Base-by-base conservation (phyloP, 805 yeast genomes). In the Soucietia sequanensis region DNA sequence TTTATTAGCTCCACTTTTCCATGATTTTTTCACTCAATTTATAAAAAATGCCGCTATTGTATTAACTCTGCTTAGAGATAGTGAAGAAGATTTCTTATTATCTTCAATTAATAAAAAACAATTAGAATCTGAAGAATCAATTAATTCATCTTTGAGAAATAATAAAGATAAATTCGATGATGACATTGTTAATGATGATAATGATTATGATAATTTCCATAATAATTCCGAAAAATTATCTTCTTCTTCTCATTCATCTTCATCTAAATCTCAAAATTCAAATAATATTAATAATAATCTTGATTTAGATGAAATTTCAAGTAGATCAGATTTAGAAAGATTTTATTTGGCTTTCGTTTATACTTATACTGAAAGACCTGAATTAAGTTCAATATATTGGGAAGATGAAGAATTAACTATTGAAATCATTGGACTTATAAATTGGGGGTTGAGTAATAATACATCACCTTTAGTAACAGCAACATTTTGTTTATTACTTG, bases 401-500 rank as follows among this genome's bases (percentile, higher is more conserved):
- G 40, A 49, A 0, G 49, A 53, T 6, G 67, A 61, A 9, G 56
- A 50, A 14, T 33, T 33, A 3, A 37, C 47, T 16, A 75, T 82
- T 10, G 80, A 80, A 38, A 67, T 87, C 2, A 71, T 77, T 50
- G 97, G 96, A 0, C 90, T 93, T 45, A 67, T 91, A 26, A 77
- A 76, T 36, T 93, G 98, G 98, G 95, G 95, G 0, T 70, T 93
- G 2, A 79, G 78, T 39, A 80, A 85, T 48, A 88, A 81, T 41
- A 63, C 72, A 1, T 87, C 87, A 11, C 81, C 91, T 7, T 66
- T 88, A 31, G 86, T 89, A 65, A 76, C 87, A 33, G 84, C 98
- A 0, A 76, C 95, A 0, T 88, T 82, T 49, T 79, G 90, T 44
- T 70, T 87, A 37, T 75, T 91, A 71, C 65, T 91, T 38, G 80